Conservation (phyloP, 257 asterid genomes). For the Handroanthus guayacan region DNA sequence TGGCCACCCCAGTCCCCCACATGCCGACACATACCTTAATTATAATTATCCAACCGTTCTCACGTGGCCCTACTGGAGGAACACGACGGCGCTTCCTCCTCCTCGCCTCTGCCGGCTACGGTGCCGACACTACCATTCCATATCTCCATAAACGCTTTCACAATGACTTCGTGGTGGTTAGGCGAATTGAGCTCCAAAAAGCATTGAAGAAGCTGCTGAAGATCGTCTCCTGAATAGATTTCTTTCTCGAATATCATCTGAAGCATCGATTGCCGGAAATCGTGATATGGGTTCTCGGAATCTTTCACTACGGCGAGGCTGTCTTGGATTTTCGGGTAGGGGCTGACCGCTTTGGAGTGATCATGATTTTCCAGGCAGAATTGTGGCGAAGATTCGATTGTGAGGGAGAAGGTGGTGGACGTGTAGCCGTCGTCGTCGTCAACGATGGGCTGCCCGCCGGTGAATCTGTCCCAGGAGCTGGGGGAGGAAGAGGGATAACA, state of each 20-base stretch:
- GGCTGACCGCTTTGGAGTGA: not conserved
- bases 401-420: constrained; percentile 45
- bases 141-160: constrained; percentile 70
- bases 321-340: constrained; percentile 47
- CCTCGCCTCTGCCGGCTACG: not conserved
- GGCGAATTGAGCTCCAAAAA: constrained; percentile 66
- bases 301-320: constrained; percentile 71
- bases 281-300: constrained; percentile 72
- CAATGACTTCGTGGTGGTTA: constrained; percentile 59
- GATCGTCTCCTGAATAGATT: constrained; percentile 55
- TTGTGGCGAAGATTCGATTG: constrained; percentile 31
- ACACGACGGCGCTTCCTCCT: constrained; percentile 28
- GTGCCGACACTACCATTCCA: constrained; percentile 46
- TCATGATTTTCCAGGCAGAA: constrained; percentile 29
- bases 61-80: constrained; percentile 13
- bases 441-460: constrained; percentile 25
- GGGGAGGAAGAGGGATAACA: constrained; percentile 40
- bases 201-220: constrained; percentile 71
- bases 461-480: constrained; percentile 31
- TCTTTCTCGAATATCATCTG: constrained; percentile 74
- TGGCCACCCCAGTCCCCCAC: constrained; percentile 33
- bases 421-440: constrained; percentile 39
- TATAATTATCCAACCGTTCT: not conserved
- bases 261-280: constrained; percentile 79
- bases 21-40: not conserved